Evolutionary conservation across 345 rosid genomes (phyloP).

Genomic region (Stellera chamaejasme): DNA sequence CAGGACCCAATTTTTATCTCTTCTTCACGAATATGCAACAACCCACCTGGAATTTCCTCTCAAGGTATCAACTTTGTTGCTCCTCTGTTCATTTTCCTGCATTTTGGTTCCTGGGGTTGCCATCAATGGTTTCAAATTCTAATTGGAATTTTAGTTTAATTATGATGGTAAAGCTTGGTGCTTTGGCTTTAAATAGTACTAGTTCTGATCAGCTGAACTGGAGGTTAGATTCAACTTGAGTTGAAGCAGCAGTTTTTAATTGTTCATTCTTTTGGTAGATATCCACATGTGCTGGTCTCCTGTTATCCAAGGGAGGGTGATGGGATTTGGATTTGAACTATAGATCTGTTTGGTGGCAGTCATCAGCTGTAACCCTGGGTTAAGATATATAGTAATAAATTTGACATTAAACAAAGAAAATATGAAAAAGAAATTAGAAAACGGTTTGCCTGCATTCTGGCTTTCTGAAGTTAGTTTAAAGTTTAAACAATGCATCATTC

Average conservation of each 20-base stretch:
- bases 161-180: not conserved
- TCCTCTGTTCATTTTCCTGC: not conserved
- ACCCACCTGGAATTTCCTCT: slow-evolving; percentile 7
- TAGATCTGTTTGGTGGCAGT: no score
- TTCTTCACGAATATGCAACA: not conserved
- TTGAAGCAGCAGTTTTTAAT: not conserved
- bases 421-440: no score
- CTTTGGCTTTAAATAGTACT: not conserved
- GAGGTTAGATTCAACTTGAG: not conserved
- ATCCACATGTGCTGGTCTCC: not conserved
- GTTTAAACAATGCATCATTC: no score
- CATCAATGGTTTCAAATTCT: slow-evolving; percentile 3
- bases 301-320: no score
- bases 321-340: no score
- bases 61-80: slow-evolving; percentile 4
- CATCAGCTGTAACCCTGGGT: no score
- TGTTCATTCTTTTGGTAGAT: slow-evolving; percentile 3
- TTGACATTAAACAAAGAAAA: no score
- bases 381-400: no score
- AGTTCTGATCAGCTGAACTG: not conserved
- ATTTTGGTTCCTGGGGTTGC: not conserved
- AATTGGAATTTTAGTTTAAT: not conserved
- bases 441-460: no score
- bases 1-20: not conserved
- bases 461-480: no score